Percentiles rank a stretch among this genome's conserved stretches.
Conservation (phyloP, 164 flowering plant species). For the Stephania cephalantha region DNA sequence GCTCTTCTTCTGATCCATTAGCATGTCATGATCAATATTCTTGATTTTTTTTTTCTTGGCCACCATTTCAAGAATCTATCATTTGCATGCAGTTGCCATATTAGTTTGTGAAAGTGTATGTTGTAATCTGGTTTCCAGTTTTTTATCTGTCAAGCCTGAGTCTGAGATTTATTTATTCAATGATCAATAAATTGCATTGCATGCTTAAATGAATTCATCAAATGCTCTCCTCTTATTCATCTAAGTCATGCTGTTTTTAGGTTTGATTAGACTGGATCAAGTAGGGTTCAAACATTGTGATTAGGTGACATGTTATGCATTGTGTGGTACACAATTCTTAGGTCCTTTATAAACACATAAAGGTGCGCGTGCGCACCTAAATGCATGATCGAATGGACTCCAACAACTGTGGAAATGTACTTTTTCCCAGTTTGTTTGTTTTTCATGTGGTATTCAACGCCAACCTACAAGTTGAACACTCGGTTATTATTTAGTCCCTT, state of each 20-base stretch:
- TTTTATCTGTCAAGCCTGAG: not conserved
- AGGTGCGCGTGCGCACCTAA: too few species aligned
- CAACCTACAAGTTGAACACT: too few species aligned
- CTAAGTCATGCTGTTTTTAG: not conserved
- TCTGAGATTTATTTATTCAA: not conserved
- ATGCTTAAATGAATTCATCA: not conserved
- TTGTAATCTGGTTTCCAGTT: not conserved
- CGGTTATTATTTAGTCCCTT: too few species aligned
- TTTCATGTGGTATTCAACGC: too few species aligned
- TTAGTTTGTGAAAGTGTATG: not conserved
- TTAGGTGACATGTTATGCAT: too few species aligned
- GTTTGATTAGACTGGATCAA: too few species aligned
- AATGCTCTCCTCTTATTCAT: not conserved
- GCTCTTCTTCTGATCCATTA: not conserved
- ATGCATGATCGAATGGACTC: too few species aligned
- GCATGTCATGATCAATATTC: not conserved
- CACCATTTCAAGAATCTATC: not conserved
- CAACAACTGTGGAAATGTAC: too few species aligned
- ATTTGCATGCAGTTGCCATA: not conserved
- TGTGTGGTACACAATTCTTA: too few species aligned
- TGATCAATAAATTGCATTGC: not conserved
- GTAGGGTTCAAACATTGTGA: too few species aligned
- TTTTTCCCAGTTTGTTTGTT: too few species aligned
- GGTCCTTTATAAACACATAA: too few species aligned
- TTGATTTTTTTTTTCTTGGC: conserved; percentile 1